phyloP scores from a whole-genome alignment of 2,329 filamentous ascomycete genomes.

The Claviceps quebecensis region DNA sequence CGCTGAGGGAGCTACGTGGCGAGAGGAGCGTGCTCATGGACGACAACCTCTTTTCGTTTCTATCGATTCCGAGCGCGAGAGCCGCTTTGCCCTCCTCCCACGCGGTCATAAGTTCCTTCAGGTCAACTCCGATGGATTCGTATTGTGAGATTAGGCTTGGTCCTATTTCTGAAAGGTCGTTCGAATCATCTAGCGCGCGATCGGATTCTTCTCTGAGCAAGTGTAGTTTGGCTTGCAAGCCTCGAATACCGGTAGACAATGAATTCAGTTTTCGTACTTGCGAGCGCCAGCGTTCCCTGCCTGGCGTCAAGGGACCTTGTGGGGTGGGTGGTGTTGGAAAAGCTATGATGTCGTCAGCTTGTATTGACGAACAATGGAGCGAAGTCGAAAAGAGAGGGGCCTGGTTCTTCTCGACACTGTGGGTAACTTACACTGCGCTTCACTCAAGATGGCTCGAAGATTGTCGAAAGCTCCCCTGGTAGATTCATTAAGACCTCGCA shows the following conservation, averaged over 20 bases:
- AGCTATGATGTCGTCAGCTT: constrained; percentile 19
- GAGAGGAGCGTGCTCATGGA: constrained; percentile 47
- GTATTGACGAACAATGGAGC: not conserved
- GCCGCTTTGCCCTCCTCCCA: constrained; percentile 84
- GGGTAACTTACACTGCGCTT: constrained; percentile 57
- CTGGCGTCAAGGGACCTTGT: constrained; percentile 49
- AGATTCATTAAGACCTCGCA: constrained; percentile 48
- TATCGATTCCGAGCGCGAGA: constrained; percentile 67
- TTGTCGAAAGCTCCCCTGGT: constrained; percentile 50
- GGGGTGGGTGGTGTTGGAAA: constrained; percentile 43
- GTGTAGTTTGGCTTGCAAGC: constrained; percentile 88
- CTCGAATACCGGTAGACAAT: constrained; percentile 78
- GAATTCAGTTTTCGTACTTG: constrained; percentile 81
- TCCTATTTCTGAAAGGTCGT: constrained; percentile 61
- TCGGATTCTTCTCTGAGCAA: constrained; percentile 83
- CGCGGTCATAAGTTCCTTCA: constrained; percentile 64
- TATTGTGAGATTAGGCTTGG: constrained; percentile 76
- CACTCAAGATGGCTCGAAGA: constrained; percentile 55
- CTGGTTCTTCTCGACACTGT: not conserved
- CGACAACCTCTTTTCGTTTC: constrained; percentile 57
- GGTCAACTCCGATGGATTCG: constrained; percentile 81
- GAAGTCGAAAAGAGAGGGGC: not conserved
- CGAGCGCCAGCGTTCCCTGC: constrained; percentile 70
- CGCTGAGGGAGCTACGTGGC: constrained; percentile 49
- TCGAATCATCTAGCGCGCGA: constrained; percentile 58